phyloP scores from a whole-genome alignment of 75 land plant genomes.

The Ceratopteris richardii region DNA sequence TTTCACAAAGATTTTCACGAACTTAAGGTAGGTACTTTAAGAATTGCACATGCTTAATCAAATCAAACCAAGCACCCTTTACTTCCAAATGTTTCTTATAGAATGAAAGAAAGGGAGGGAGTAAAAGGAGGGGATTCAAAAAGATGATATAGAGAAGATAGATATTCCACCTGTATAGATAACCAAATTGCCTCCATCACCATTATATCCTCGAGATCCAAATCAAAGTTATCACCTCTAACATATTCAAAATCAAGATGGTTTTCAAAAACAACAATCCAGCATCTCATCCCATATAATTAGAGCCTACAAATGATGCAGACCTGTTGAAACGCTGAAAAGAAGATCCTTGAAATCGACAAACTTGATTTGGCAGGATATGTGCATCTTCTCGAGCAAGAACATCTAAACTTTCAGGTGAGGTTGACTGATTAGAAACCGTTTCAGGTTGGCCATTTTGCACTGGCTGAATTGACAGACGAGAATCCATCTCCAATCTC shows the following conservation, averaged over 20 bases:
- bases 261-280: too few species aligned
- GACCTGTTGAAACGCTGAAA: slow-evolving; percentile 7
- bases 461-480: too few species aligned
- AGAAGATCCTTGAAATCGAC: neutral
- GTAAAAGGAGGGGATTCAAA: too few species aligned
- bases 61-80: too few species aligned
- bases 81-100: too few species aligned
- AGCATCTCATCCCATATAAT: too few species aligned
- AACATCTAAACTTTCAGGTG: neutral
- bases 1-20: too few species aligned
- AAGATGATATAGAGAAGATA: neutral
- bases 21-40: too few species aligned
- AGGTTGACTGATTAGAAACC: neutral
- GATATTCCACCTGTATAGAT: slow-evolving; percentile 62
- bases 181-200: slow-evolving; percentile 93
- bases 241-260: neutral
- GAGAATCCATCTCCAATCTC: too few species aligned
- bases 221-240: slow-evolving; percentile 72
- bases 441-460: too few species aligned
- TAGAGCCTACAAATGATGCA: neutral
- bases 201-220: slow-evolving; percentile 87
- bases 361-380: neutral
- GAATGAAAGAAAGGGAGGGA: too few species aligned
- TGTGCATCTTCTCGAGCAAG: neutral
- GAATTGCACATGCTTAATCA: too few species aligned